A percentile compares a stretch with the other conserved stretches of the same genome.
These are phyloP conservation scores for Zizania latifolia DNA, from an alignment of 176 grass and related monocot species.

Conservation along the genomic window DNA sequence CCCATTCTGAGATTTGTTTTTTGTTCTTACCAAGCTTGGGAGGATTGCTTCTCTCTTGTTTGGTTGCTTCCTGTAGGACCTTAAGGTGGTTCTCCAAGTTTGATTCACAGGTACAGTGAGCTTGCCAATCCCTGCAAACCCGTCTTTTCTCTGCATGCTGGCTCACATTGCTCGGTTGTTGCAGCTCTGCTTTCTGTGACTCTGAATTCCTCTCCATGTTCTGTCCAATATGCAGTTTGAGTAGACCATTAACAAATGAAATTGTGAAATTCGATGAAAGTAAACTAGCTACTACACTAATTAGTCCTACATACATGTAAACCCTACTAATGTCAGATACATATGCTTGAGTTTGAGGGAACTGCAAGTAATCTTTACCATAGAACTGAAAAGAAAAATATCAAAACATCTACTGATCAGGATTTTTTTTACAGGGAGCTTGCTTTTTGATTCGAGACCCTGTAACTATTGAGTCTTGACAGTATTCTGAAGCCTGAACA, in stretches of 20 bases:
- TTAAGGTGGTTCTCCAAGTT: not conserved
- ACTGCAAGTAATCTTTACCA: no score
- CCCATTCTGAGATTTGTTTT: not conserved
- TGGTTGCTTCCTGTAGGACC: not conserved
- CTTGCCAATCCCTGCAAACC: slow-evolving; percentile 9
- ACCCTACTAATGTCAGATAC: no score
- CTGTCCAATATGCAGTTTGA: not conserved
- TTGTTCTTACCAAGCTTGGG: not conserved
- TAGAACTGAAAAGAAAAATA: no score
- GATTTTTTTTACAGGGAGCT: not conserved
- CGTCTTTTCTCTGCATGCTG: not conserved
- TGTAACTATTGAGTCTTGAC: no score
- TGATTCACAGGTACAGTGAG: not conserved
- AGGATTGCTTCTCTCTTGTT: not conserved
- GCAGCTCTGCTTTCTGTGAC: not conserved
- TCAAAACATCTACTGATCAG: not conserved
- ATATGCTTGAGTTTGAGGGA: no score
- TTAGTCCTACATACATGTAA: no score
- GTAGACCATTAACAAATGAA: not conserved
- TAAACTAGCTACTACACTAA: not conserved
- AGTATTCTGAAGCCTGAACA: not conserved
- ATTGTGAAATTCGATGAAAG: not conserved
- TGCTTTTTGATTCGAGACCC: no score
- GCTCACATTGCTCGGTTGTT: not conserved
- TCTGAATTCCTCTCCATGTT: not conserved